phyloP scores from a whole-genome alignment of 2,329 filamentous ascomycete species.

The Penicillium paneum region DNA sequence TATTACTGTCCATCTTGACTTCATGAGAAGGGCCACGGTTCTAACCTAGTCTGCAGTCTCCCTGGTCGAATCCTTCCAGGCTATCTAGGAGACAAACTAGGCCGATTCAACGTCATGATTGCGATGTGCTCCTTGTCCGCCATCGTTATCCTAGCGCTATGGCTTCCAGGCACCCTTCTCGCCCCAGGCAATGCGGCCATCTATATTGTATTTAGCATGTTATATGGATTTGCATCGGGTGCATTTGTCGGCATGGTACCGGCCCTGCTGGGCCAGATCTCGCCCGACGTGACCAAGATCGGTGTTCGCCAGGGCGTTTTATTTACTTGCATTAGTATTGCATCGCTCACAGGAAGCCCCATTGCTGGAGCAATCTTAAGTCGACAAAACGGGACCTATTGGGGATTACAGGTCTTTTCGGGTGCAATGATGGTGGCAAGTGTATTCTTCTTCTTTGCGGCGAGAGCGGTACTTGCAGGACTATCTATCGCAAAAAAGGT shows the following conservation, averaged over 20 bases:
- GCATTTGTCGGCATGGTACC: conserved; percentile 62
- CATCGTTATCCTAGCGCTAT: conserved; percentile 24
- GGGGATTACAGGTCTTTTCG: conserved; percentile 65
- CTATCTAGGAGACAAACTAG: conserved; percentile 51
- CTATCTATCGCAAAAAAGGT: conserved; percentile 2
- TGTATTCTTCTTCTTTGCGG: conserved; percentile 35
- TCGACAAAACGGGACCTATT: conserved; percentile 51
- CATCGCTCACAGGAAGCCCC: conserved; percentile 63
- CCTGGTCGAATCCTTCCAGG: conserved; percentile 57
- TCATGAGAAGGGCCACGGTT: neutral
- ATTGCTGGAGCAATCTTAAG: conserved; percentile 60
- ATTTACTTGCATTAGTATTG: conserved; percentile 61
- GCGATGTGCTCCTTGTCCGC: conserved; percentile 20
- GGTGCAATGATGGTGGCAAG: conserved; percentile 49
- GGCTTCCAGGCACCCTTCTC: conserved; percentile 32
- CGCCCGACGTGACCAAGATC: conserved; percentile 60
- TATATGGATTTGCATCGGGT: conserved; percentile 67
- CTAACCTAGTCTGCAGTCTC: conserved; percentile 49
- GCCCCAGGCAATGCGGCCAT: conserved; percentile 49
- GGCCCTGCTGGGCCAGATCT: conserved; percentile 66
- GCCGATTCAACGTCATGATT: conserved; percentile 5
- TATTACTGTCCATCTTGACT: neutral
- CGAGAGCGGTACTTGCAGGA: conserved; percentile 7
- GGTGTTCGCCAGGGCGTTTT: conserved; percentile 63
- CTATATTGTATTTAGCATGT: conserved; percentile 59